Conservation (phyloP, 495 filamentous ascomycete genomes). For the Talaromyces wortmannii region DNA sequence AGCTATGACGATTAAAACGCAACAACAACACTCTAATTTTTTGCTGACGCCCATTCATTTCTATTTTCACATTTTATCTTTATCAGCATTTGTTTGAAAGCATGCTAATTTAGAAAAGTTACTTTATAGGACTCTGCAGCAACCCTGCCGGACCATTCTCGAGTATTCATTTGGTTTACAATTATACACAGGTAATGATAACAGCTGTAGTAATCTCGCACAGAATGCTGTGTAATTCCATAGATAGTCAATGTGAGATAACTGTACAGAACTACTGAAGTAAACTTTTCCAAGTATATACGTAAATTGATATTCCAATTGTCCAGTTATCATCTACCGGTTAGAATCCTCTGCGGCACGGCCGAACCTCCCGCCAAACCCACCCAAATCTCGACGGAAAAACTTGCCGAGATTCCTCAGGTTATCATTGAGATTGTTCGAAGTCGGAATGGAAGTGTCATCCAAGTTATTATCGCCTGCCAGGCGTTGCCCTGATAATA, state of each 20-base stretch:
- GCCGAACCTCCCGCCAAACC: constrained; percentile 70
- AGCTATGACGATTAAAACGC: constrained; percentile 44
- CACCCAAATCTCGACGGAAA: constrained; percentile 82
- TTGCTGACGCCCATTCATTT: constrained; percentile 41
- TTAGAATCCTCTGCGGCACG: constrained; percentile 25
- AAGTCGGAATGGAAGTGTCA: constrained; percentile 13
- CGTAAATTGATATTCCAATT: too few relatives aligned
- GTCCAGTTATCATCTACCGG: neutral
- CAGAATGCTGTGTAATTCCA: too few relatives aligned
- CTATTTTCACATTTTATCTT: neutral
- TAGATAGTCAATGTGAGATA: too few relatives aligned
- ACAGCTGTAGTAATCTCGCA: too few relatives aligned
- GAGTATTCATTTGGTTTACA: too few relatives aligned
- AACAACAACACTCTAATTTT: constrained; percentile 62
- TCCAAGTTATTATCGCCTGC: neutral
- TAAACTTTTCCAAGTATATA: too few relatives aligned
- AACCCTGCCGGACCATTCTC: too few relatives aligned
- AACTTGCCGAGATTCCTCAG: constrained; percentile 93
- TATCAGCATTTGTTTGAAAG: neutral
- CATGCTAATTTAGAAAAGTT: neutral
- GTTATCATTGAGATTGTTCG: constrained; percentile 71
- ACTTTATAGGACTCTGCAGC: neutral
- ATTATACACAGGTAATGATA: too few relatives aligned
- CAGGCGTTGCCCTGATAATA: neutral
- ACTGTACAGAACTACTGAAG: too few relatives aligned